These are phyloP conservation scores for Mercurialis annua DNA, from an alignment of 345 rosid species.

Conservation along the genomic window DNA sequence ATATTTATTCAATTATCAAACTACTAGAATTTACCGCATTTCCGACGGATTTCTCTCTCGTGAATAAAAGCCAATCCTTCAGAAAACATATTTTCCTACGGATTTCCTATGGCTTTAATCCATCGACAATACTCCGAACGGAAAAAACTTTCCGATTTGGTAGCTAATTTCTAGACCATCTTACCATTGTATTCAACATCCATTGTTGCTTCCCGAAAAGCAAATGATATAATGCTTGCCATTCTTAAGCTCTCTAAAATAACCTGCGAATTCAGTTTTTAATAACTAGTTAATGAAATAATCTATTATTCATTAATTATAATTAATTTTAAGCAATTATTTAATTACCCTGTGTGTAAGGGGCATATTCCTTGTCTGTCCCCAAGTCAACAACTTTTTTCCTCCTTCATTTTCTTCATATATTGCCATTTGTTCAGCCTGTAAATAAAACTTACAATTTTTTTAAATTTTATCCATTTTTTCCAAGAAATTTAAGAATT, in stretches of 20 bases:
- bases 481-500: background rate
- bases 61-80: too few relatives aligned
- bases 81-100: too few relatives aligned
- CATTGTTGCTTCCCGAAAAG: conserved; percentile 66
- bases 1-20: background rate
- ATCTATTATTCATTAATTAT: background rate
- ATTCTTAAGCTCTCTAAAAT: conserved; percentile 62
- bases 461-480: background rate
- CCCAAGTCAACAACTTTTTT: conserved; percentile 35
- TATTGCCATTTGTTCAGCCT: conserved; percentile 47
- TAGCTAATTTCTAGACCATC: conserved; percentile 8
- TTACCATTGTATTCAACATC: conserved; percentile 77
- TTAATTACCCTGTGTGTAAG: conserved; percentile 40
- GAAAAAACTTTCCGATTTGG: too few relatives aligned
- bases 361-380: conserved; percentile 56
- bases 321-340: background rate
- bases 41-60: too few relatives aligned
- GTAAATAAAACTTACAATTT: conserved; percentile 1
- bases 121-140: too few relatives aligned
- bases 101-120: too few relatives aligned
- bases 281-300: background rate
- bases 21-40: too few relatives aligned
- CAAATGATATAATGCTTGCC: conserved; percentile 76
- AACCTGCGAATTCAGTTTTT: conserved; percentile 32
- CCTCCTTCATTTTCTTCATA: conserved; percentile 25